These are phyloP conservation scores for Talaromyces pinophilus DNA, from an alignment of 2,329 filamentous ascomycete species.

Conservation along the genomic window DNA sequence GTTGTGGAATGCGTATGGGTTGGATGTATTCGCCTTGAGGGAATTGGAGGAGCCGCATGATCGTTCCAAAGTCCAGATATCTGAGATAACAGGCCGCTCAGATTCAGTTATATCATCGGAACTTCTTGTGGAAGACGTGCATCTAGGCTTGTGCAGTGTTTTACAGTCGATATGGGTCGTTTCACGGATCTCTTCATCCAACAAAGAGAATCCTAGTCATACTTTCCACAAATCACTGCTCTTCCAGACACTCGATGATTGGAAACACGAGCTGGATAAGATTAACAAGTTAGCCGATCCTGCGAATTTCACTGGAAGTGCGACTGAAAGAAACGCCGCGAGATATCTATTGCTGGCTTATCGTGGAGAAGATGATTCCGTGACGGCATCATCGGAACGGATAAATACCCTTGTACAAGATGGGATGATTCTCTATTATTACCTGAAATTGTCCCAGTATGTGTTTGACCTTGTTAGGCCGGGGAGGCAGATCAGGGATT, in stretches of 20 bases:
- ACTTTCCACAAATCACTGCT: background rate
- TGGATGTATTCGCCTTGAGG: constrained; percentile 12
- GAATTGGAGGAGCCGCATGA: constrained; percentile 10
- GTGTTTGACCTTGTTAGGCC: background rate
- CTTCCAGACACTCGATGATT: constrained; percentile 7
- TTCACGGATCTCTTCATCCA: background rate
- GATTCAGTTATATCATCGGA: background rate
- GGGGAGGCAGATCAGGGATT: background rate
- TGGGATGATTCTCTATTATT: constrained; percentile 18
- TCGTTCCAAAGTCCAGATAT: background rate
- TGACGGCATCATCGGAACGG: constrained; percentile 1
- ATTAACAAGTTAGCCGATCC: background rate
- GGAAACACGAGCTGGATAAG: constrained; percentile 13
- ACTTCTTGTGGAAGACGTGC: constrained; percentile 18
- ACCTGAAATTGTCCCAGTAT: constrained; percentile 14
- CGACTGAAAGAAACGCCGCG: background rate
- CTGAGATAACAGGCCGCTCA: background rate
- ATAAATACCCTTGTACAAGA: constrained; percentile 15
- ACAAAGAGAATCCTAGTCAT: background rate
- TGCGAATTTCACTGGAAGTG: background rate
- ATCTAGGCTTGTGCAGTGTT: constrained; percentile 10
- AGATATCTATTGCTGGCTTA: constrained; percentile 16
- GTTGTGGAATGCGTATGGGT: constrained; percentile 19
- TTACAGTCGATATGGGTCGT: constrained; percentile 18
- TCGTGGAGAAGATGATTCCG: constrained; percentile 15